phyloP scores from a whole-genome alignment of 192 early-diverging fungal genomes.

The Podila epigama region DNA sequence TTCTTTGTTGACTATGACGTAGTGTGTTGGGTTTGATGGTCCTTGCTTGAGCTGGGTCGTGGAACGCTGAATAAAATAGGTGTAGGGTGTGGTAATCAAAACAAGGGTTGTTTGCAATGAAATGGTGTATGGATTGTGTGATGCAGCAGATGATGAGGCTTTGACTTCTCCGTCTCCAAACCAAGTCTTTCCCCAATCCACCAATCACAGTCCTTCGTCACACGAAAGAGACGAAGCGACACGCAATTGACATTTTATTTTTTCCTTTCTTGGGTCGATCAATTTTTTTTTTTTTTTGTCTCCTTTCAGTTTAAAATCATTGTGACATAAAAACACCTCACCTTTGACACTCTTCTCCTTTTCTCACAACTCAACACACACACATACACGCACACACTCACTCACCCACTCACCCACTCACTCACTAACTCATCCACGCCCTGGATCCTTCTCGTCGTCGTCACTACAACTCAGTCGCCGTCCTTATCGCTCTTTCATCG shows the following conservation, averaged over 20 bases:
- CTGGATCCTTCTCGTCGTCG: background rate
- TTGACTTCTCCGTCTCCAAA: too few relatives aligned
- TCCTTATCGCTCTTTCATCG: background rate
- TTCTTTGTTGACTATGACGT: background rate
- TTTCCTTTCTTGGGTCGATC: background rate
- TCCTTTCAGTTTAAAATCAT: too few relatives aligned
- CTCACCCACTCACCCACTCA: background rate
- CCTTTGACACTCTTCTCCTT: background rate
- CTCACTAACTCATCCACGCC: background rate
- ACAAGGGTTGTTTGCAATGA: too few relatives aligned
- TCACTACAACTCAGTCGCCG: background rate
- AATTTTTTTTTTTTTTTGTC: background rate
- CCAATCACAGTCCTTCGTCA: too few relatives aligned
- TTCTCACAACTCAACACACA: background rate
- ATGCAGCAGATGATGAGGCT: too few relatives aligned
- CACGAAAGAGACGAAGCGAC: too few relatives aligned
- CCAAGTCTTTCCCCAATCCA: too few relatives aligned
- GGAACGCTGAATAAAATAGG: too few relatives aligned
- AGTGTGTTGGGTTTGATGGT: background rate
- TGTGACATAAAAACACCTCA: too few relatives aligned
- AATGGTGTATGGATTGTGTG: too few relatives aligned
- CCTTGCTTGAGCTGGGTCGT: too few relatives aligned
- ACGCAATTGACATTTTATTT: constrained; percentile 1
- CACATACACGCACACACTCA: background rate
- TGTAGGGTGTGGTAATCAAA: too few relatives aligned